Conservation (phyloP, 1,284 basidiomycete genomes). For the Malassezia yamatoensis region DNA sequence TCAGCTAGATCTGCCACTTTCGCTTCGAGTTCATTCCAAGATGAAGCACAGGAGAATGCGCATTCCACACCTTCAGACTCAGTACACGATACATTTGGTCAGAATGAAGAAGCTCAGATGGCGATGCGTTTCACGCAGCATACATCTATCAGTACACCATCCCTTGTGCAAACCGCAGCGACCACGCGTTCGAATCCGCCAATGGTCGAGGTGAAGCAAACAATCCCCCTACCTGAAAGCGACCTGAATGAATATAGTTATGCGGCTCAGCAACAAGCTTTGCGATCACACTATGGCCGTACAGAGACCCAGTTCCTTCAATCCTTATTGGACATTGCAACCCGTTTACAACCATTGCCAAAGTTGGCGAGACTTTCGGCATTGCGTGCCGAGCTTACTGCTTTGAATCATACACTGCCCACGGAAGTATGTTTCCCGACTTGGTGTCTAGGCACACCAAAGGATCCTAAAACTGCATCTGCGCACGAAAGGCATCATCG, state of each 20-base stretch:
- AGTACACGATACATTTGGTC: background rate
- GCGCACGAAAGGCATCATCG: conserved; percentile 61
- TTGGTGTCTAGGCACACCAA: conserved; percentile 60
- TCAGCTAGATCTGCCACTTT: no score
- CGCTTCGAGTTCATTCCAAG: no score
- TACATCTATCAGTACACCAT: background rate
- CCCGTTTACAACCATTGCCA: conserved; percentile 79
- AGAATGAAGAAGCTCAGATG: background rate
- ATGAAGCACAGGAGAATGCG: conserved; percentile 7
- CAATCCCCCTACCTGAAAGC: no score
- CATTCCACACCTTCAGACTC: conserved; percentile 1
- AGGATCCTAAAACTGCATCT: conserved; percentile 12
- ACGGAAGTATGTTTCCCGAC: conserved; percentile 84
- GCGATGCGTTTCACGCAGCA: background rate
- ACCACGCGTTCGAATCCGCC: background rate
- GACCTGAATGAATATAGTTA: conserved; percentile 5
- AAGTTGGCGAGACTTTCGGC: conserved; percentile 89
- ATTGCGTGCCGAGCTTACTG: conserved; percentile 85
- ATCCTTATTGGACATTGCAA: conserved; percentile 81
- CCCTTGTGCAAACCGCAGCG: background rate
- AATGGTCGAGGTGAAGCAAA: conserved; percentile 1
- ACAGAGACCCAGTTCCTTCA: conserved; percentile 83
- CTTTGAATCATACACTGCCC: conserved; percentile 88
- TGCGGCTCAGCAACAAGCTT: conserved; percentile 31
- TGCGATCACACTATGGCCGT: conserved; percentile 60